A percentile compares a stretch with the other conserved stretches of the same genome.
These are phyloP conservation scores for Glaciozyma martinii DNA, from an alignment of 768 basidiomycete genomes.

Conservation along the genomic window DNA sequence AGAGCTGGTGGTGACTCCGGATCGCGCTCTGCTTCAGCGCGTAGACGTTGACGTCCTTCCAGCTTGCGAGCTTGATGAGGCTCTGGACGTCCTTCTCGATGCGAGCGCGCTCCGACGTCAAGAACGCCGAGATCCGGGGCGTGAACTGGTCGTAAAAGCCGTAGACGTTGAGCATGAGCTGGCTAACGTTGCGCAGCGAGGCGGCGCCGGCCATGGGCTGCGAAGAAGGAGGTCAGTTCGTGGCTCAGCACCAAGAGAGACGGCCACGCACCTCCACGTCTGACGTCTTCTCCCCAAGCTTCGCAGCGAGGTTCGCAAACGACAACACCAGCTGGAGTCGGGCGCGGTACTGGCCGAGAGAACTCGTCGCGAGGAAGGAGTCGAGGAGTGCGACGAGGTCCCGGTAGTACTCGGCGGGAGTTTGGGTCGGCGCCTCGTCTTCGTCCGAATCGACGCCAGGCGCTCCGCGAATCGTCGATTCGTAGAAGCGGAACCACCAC, in stretches of 20 bases:
- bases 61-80: constrained; percentile 90
- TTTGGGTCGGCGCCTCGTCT: constrained; percentile 43
- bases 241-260: background rate
- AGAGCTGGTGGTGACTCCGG: constrained; percentile 79
- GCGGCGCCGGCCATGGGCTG: constrained; percentile 33
- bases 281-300: constrained; percentile 5
- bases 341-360: constrained; percentile 72
- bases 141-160: constrained; percentile 59
- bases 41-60: constrained; percentile 94
- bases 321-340: constrained; percentile 60
- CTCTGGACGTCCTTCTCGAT: constrained; percentile 73
- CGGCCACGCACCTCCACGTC: background rate
- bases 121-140: constrained; percentile 44
- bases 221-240: background rate
- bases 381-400: constrained; percentile 68
- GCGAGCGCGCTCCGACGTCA: constrained; percentile 50
- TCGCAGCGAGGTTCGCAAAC: constrained; percentile 44
- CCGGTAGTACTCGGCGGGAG: constrained; percentile 41
- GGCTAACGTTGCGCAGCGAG: constrained; percentile 48
- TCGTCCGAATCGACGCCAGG: constrained; percentile 42
- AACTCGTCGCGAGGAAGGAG: constrained; percentile 61
- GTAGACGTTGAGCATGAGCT: constrained; percentile 55
- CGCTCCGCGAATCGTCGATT: constrained; percentile 42
- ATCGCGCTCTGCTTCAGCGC: constrained; percentile 86
- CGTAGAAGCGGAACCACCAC: constrained; percentile 91